Base-by-base conservation (phyloP, 768 basidiomycete species). In the Mycena amicta region DNA sequence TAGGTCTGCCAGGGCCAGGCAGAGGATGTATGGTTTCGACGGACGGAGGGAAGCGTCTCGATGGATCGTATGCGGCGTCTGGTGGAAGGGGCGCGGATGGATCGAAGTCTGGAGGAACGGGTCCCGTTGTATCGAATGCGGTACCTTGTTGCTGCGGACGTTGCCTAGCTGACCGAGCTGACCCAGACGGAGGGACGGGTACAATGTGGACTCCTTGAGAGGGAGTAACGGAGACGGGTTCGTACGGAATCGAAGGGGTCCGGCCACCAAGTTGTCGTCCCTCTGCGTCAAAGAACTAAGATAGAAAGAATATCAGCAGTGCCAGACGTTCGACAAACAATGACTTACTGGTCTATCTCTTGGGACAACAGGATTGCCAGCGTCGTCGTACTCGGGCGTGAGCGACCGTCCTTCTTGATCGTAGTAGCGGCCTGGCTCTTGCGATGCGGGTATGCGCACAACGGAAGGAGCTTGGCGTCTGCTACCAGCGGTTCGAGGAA, bases 1-100 rank as follows among this genome's bases (percentile, higher is more conserved):
- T 49, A 18, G 52, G 52, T n/a, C 52, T 8, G 33, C 33, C 33
- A 8, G 33, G 53, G 3, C 41, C 56, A 43, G 60, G 57, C 27
- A 61, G 50, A 11, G 63, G 63, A 2, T 56, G 53, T 2, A 37
- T 28, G 13, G 52, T 20, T 47, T 61, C 51, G 15, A 55, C 60
- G 5, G 51, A 3, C 20, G 30, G 30, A 16, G 45, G 41, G 46
- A 33, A 18, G 8, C 25, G 45, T 26, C n/a, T n/a, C 11, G 33
- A 37, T 8, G 33, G 33, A 37, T 37, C 33, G 33, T 37, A 37
- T n/a, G n/a, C n/a, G n/a, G n/a, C n/a, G n/a, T n/a, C n/a, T n/a
- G n/a, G n/a, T n/a, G n/a, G n/a, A n/a, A n/a, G n/a, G 8, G 33
- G 33, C 33, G 11, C 33, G 18, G 33, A 37, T 8, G 33, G 8